These are phyloP conservation scores for Solanum ossicruentum DNA, from an alignment of 257 asterid genomes.

Conservation along the genomic window DNA sequence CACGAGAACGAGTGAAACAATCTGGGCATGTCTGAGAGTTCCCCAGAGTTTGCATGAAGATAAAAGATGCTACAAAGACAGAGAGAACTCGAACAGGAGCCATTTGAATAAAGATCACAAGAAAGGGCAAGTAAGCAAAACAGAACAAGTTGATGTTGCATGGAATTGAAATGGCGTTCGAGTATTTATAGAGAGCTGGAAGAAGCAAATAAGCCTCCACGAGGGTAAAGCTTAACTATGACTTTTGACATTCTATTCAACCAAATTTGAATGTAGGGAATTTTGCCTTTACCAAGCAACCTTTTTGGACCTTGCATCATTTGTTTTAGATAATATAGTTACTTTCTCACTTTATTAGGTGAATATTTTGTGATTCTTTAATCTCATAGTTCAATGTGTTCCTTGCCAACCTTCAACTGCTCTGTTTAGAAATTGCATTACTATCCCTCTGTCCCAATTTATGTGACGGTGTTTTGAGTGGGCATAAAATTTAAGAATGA, in stretches of 20 bases:
- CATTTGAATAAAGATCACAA: conserved; percentile 10
- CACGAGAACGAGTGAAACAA: conserved; percentile 56
- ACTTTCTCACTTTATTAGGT: not conserved
- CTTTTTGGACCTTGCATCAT: conserved; percentile 6
- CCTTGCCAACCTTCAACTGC: not conserved
- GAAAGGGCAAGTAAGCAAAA: conserved; percentile 1
- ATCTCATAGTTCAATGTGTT: not conserved
- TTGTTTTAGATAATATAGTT: not conserved
- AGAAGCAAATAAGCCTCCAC: not conserved
- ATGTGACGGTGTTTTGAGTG: not conserved
- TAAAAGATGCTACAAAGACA: conserved; percentile 17
- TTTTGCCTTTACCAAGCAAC: conserved; percentile 7
- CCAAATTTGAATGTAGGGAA: not conserved
- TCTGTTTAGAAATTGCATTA: not conserved
- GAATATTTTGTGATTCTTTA: not conserved
- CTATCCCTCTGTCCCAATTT: not conserved
- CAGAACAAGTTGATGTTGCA: conserved; percentile 10
- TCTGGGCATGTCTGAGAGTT: conserved; percentile 41
- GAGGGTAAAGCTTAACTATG: conserved; percentile 8
- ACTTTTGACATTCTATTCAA: conserved; percentile 11
- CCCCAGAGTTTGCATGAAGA: conserved; percentile 21
- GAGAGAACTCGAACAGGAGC: conserved; percentile 6
- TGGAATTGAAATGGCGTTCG: not conserved
- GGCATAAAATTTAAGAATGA: not conserved
- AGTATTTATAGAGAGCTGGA: conserved; percentile 27